Evolutionary conservation across 257 asterid species (phyloP).

Genomic region (Penstemon eatonii): DNA sequence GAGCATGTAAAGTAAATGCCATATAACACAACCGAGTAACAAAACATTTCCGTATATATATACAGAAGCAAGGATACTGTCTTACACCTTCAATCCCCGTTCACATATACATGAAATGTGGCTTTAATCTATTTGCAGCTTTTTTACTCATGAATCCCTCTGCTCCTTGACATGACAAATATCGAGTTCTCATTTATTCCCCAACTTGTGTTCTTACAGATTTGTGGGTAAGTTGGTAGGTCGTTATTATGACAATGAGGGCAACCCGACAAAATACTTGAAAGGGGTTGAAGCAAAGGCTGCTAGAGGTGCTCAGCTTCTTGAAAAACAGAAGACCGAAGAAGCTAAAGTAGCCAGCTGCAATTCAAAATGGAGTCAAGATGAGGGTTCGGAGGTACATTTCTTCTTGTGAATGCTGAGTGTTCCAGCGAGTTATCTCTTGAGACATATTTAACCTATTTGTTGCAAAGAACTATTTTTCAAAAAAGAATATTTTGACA

Average conservation of each 20-base stretch:
- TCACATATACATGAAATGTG: neutral
- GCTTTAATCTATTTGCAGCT: neutral
- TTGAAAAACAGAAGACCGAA: constrained; percentile 80
- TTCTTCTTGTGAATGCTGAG: neutral
- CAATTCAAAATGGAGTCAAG: constrained; percentile 91
- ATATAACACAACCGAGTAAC: too few species aligned
- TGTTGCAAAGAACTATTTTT: neutral
- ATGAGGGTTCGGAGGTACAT: constrained; percentile 88
- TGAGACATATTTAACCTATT: neutral
- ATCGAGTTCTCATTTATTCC: neutral
- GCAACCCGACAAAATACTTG: constrained; percentile 77
- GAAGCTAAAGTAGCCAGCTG: constrained; percentile 79
- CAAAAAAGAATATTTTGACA: neutral
- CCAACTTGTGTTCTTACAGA: constrained; percentile 36
- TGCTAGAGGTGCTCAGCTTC: constrained; percentile 89
- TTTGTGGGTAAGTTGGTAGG: constrained; percentile 80
- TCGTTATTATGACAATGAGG: constrained; percentile 71
- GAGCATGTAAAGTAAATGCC: too few species aligned
- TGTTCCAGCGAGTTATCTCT: neutral
- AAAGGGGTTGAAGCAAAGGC: constrained; percentile 93
- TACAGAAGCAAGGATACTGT: too few species aligned
- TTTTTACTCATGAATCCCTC: constrained; percentile 3
- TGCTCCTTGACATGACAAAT: neutral
- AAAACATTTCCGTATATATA: too few species aligned
- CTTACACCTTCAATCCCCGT: too few species aligned